Evolutionary conservation across 148 eudicot species (phyloP).

Genomic region (Nepenthes gracilis): DNA sequence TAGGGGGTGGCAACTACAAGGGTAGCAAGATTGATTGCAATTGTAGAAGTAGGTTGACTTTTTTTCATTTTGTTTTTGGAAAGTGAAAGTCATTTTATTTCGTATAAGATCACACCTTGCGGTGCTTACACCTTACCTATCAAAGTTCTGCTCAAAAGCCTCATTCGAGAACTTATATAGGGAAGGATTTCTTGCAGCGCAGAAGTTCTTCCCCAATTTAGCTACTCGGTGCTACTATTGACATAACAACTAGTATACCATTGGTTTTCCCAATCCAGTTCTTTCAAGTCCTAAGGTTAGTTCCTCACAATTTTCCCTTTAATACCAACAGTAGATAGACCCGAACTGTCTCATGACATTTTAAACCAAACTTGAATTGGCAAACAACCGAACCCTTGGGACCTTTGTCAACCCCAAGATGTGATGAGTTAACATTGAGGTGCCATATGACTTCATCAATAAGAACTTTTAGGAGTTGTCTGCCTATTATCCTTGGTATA

Average conservation of each 20-base stretch:
- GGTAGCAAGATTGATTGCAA: no score
- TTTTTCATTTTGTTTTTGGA: slow-evolving; percentile 3
- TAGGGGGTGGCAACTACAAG: no score
- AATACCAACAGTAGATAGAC: not conserved
- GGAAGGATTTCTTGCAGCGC: slow-evolving; percentile 2
- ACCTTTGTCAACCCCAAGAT: not conserved
- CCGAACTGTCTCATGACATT: slow-evolving; percentile 1
- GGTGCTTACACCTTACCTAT: slow-evolving; percentile 16
- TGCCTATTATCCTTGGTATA: no score
- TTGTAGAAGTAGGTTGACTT: no score
- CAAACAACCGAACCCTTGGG: slow-evolving; percentile 1
- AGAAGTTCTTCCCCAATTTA: not conserved
- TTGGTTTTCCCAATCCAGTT: slow-evolving; percentile 1
- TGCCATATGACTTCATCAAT: no score
- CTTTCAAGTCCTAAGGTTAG: not conserved
- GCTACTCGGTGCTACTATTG: not conserved
- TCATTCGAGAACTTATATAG: slow-evolving; percentile 8
- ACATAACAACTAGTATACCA: slow-evolving; percentile 2
- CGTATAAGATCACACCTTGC: slow-evolving; percentile 7
- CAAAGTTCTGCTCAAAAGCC: slow-evolving; percentile 13
- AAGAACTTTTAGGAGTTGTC: no score
- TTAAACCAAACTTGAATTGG: slow-evolving; percentile 1
- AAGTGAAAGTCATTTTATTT: no score
- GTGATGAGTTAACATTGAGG: not conserved
- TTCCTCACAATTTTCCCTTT: not conserved